Conservation (phyloP, 805 yeast species). For the Lachancea sp. region DNA sequence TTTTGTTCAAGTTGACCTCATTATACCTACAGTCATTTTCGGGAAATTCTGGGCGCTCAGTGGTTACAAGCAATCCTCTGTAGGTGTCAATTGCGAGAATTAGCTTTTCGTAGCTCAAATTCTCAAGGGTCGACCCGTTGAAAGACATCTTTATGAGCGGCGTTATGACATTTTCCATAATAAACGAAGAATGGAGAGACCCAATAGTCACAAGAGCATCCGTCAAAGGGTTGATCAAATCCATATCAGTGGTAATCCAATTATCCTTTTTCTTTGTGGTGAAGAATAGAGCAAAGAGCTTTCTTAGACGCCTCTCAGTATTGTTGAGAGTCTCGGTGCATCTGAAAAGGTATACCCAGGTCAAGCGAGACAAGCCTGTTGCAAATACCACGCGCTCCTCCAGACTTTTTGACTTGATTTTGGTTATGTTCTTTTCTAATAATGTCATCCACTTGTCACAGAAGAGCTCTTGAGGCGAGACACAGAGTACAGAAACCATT, state of each 20-base stretch:
- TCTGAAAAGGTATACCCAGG: constrained; percentile 87
- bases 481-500: constrained; percentile 68
- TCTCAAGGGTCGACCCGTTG: constrained; percentile 54
- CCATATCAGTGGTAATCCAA: constrained; percentile 65
- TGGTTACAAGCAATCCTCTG: constrained; percentile 61
- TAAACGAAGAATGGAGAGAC: constrained; percentile 67
- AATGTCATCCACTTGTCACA: constrained; percentile 62
- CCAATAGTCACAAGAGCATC: constrained; percentile 76
- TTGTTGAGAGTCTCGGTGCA: constrained; percentile 84
- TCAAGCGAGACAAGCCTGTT: constrained; percentile 60
- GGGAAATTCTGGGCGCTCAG: constrained; percentile 73
- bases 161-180: constrained; percentile 68
- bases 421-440: constrained; percentile 54
- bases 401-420: constrained; percentile 57
- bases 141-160: constrained; percentile 61
- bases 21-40: constrained; percentile 32
- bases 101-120: constrained; percentile 60
- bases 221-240: constrained; percentile 57
- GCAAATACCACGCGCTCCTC: constrained; percentile 49
- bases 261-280: constrained; percentile 56
- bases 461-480: constrained; percentile 73
- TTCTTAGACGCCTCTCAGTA: constrained; percentile 72
- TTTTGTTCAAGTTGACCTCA: constrained; percentile 30
- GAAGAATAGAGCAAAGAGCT: constrained; percentile 51
- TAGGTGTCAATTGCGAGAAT: constrained; percentile 67